These are phyloP conservation scores for Metarhizium rileyi DNA, from an alignment of 2,329 filamentous ascomycete genomes.

Conservation along the genomic window DNA sequence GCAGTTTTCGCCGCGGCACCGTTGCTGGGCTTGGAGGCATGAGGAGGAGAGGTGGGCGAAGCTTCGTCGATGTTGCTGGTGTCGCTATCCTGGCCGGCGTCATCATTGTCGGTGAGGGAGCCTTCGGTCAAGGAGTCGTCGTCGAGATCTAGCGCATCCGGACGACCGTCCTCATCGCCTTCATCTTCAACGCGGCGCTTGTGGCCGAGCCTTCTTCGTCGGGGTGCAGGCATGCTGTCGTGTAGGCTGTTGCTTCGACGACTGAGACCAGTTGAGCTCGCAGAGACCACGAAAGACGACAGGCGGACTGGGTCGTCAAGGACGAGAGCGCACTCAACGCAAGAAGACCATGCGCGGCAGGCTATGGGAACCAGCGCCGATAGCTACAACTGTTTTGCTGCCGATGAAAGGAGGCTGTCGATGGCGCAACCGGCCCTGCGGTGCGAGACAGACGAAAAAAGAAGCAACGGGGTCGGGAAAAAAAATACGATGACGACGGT, in stretches of 20 bases:
- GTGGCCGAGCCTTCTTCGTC: slow-evolving; percentile 58
- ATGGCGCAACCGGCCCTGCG: slow-evolving; percentile 13
- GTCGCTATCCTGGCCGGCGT: slow-evolving; percentile 51
- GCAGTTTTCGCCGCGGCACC: slow-evolving; percentile 24
- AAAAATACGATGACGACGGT: slow-evolving; percentile 10
- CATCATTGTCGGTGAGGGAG: slow-evolving; percentile 54
- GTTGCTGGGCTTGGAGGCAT: slow-evolving; percentile 31
- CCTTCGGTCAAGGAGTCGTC: slow-evolving; percentile 59
- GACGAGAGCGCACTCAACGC: slow-evolving; percentile 17
- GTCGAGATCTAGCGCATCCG: slow-evolving; percentile 46
- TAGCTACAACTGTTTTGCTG: slow-evolving; percentile 6
- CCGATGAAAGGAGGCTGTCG: neutral
- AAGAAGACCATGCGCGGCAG: slow-evolving; percentile 18
- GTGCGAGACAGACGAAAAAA: slow-evolving; percentile 10
- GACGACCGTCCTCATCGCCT: slow-evolving; percentile 55
- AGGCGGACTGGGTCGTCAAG: slow-evolving; percentile 17
- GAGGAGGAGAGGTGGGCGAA: slow-evolving; percentile 38
- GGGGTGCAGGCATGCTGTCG: slow-evolving; percentile 30
- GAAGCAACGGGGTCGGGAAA: slow-evolving; percentile 1
- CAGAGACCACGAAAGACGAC: slow-evolving; percentile 14
- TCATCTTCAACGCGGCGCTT: slow-evolving; percentile 62
- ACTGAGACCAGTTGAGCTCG: slow-evolving; percentile 1
- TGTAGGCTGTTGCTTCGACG: neutral
- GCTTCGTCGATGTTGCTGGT: slow-evolving; percentile 51
- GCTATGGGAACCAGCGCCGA: neutral